phyloP scores from a whole-genome alignment of 2,329 filamentous ascomycete species.

The Sporothrix euskadiensis region DNA sequence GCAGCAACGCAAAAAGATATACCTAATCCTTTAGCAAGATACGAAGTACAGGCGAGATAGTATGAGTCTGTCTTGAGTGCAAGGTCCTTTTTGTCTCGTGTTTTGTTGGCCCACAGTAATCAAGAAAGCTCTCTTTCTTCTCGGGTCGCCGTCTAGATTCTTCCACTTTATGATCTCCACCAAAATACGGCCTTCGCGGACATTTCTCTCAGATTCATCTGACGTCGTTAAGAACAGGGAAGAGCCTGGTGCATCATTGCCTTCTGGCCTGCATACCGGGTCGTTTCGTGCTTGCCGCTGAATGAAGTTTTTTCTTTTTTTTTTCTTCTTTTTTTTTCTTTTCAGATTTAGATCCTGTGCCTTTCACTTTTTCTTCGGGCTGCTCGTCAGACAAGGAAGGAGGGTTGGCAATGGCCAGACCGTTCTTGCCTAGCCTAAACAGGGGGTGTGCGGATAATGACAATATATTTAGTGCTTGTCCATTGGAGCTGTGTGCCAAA shows the following conservation, averaged over 20 bases:
- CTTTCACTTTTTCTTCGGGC: neutral
- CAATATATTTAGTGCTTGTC: neutral
- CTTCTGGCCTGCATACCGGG: neutral
- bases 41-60: neutral
- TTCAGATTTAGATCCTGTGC: neutral
- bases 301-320: neutral
- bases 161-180: neutral
- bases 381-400: neutral
- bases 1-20: neutral
- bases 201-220: neutral
- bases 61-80: neutral
- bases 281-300: neutral
- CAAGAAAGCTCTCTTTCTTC: neutral
- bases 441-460: neutral
- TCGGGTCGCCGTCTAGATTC: neutral
- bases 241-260: neutral
- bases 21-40: neutral
- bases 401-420: conserved; percentile 15
- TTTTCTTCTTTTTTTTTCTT: neutral
- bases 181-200: neutral
- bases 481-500: neutral
- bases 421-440: neutral
- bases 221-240: neutral
- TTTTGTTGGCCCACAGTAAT: neutral
- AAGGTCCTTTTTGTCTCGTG: neutral